Evolutionary conservation across 2,329 filamentous ascomycete species (phyloP).

Genomic region (Pseudocercospora vitis): DNA sequence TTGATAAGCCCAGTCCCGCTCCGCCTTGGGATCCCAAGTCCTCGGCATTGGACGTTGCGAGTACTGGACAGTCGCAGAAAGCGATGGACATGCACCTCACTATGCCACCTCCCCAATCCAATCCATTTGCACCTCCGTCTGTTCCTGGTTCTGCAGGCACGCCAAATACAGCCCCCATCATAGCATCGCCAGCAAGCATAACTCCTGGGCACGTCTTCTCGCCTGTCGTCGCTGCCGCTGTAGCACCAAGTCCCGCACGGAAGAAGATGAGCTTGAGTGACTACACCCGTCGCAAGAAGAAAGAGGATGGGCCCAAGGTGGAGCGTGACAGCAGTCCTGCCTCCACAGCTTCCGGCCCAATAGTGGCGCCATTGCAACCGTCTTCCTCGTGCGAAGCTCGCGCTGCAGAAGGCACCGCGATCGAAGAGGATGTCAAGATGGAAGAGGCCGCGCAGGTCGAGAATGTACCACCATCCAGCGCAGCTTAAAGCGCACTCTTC

Average conservation of each 20-base stretch:
- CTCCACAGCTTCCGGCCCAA: conserved; percentile 30
- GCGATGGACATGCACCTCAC: conserved; percentile 34
- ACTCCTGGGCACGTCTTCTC: conserved; percentile 34
- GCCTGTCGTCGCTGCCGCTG: conserved; percentile 42
- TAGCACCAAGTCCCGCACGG: conserved; percentile 44
- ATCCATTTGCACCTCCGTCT: conserved; percentile 31
- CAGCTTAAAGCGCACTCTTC: conserved; percentile 15
- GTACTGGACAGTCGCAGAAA: conserved; percentile 15
- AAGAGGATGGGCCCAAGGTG: conserved; percentile 27
- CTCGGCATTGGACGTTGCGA: conserved; percentile 11
- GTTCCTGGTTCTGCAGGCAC: conserved; percentile 21
- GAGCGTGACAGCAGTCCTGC: conserved; percentile 37
- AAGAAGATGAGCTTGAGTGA: conserved; percentile 56
- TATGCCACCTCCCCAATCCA: conserved; percentile 37
- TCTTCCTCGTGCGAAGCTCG: conserved; percentile 29
- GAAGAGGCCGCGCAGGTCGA: conserved; percentile 24
- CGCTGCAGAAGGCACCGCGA: conserved; percentile 28
- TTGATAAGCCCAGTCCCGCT: conserved; percentile 12
- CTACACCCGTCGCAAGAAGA: conserved; percentile 48
- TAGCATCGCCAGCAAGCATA: conserved; percentile 31
- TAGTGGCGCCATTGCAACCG: conserved; percentile 28
- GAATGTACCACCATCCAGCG: conserved; percentile 15
- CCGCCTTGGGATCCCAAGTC: conserved; percentile 15
- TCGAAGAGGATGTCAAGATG: conserved; percentile 35
- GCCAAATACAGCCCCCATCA: conserved; percentile 18